These are phyloP conservation scores for Fusarium fracticaudum DNA, from an alignment of 2,329 filamentous ascomycete species.

Conservation along the genomic window DNA sequence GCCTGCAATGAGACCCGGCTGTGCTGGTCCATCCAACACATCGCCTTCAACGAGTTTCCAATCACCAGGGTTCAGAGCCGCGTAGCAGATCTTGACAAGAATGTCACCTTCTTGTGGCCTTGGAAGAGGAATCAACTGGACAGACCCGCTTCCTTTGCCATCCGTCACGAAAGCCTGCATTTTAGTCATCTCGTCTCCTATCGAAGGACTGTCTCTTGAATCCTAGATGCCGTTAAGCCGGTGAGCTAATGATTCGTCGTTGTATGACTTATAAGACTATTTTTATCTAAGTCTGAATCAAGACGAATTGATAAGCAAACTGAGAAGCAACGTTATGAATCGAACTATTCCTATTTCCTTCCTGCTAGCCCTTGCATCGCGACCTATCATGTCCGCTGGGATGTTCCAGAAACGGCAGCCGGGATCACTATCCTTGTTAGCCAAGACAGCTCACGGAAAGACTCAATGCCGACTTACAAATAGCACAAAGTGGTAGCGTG, in stretches of 20 bases:
- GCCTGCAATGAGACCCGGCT: not conserved
- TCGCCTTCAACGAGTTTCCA: conserved; percentile 11
- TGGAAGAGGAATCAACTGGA: not conserved
- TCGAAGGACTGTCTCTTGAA: no score
- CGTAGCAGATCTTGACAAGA: conserved; percentile 1
- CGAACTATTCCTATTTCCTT: not conserved
- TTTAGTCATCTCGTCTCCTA: not conserved
- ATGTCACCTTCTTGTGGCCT: not conserved
- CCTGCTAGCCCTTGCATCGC: not conserved
- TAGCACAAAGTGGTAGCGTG: no score
- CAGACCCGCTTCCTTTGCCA: not conserved
- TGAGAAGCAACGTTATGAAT: not conserved
- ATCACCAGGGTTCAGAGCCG: conserved; percentile 4
- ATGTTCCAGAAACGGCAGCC: not conserved
- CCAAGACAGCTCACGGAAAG: not conserved
- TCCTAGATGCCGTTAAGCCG: not conserved
- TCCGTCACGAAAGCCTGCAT: conserved; percentile 13
- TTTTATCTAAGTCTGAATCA: rapidly evolving
- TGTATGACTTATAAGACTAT: not conserved
- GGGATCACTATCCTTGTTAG: not conserved
- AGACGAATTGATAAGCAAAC: not conserved
- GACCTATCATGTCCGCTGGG: not conserved
- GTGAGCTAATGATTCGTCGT: not conserved
- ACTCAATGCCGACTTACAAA: not conserved
- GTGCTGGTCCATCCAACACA: not conserved